Percentiles rank a stretch among this genome's conserved stretches.
Evolutionary conservation across 177 flowering plant species (phyloP).

Genomic region (Vitis hybrid): DNA sequence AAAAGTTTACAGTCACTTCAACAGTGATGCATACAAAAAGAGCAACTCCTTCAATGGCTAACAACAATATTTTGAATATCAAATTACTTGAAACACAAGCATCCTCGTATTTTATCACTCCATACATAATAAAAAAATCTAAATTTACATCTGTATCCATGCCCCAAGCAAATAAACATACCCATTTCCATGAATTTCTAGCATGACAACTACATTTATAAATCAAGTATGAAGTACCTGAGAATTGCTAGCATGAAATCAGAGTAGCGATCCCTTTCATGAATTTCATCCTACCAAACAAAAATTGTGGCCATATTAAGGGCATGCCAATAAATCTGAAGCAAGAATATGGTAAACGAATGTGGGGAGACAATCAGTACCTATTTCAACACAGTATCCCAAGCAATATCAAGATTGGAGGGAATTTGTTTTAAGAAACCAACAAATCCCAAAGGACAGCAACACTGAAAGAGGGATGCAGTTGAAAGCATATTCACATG

Average conservation of each 20-base stretch:
- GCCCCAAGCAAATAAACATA: neutral
- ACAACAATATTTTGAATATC: neutral
- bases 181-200: neutral
- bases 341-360: neutral
- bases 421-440: no score
- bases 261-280: conserved; percentile 93
- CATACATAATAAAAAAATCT: neutral
- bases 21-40: neutral
- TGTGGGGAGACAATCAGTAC: no score
- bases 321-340: neutral
- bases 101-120: neutral
- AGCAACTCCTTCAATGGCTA: neutral
- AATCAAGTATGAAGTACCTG: conserved; percentile 45
- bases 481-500: no score
- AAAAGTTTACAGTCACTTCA: no score
- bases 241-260: conserved; percentile 91
- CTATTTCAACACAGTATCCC: no score
- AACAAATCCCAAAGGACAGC: no score
- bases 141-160: neutral
- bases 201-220: neutral
- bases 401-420: no score
- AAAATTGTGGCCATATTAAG: neutral
- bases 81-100: neutral
- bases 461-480: no score
- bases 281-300: conserved; percentile 89